A percentile compares a stretch with the other conserved stretches of the same genome.
These are phyloP conservation scores for Ophiostoma angusticollis DNA, from an alignment of 2,329 filamentous ascomycete species.

Conservation along the genomic window DNA sequence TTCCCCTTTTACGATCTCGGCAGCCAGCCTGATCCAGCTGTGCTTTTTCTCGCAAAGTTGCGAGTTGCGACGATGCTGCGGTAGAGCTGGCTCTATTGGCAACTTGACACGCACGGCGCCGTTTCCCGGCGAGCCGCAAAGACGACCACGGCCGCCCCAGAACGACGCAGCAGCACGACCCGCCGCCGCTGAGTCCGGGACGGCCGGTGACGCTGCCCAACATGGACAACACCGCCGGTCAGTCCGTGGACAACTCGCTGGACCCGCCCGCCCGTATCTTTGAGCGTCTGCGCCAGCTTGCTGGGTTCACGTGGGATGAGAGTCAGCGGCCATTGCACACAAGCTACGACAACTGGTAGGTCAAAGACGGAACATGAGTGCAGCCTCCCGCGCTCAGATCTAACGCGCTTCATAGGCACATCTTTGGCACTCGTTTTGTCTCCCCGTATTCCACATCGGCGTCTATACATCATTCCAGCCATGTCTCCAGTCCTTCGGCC, in stretches of 20 bases:
- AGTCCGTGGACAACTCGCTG: slow-evolving; percentile 38
- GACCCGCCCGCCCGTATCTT: slow-evolving; percentile 57
- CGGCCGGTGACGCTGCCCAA: slow-evolving; percentile 15
- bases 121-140: too few species aligned
- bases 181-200: too few species aligned
- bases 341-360: slow-evolving; percentile 79
- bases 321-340: slow-evolving; percentile 43
- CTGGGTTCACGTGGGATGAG: slow-evolving; percentile 68
- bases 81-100: too few species aligned
- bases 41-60: too few species aligned
- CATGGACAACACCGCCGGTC: slow-evolving; percentile 34
- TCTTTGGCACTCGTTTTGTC: slow-evolving; percentile 49
- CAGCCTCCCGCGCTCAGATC: not conserved
- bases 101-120: too few species aligned
- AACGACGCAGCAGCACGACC: too few species aligned
- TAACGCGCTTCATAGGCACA: slow-evolving; percentile 37
- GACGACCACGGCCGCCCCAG: too few species aligned
- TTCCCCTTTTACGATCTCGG: too few species aligned
- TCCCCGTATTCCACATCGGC: slow-evolving; percentile 35
- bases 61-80: too few species aligned
- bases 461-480: slow-evolving; percentile 19
- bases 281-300: slow-evolving; percentile 58
- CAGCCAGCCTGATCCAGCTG: too few species aligned
- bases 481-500: slow-evolving; percentile 31
- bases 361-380: not conserved